Percentiles rank a stretch among this genome's conserved stretches.
These are phyloP conservation scores for Puccinia sorghi DNA, from an alignment of 1,284 basidiomycete genomes.

Conservation along the genomic window DNA sequence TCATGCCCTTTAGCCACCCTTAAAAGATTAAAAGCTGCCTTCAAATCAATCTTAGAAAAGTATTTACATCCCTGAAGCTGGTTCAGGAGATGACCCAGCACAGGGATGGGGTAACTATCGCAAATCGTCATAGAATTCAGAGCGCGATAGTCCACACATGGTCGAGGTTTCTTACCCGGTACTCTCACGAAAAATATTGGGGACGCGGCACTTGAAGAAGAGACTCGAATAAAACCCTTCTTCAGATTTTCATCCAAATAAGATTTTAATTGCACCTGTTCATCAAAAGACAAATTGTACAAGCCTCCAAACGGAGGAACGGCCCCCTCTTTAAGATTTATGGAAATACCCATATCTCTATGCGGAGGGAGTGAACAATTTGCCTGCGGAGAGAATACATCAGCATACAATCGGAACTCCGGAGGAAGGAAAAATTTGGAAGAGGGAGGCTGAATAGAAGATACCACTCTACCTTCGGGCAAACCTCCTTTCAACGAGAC, in stretches of 20 bases:
- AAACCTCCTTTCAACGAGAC: no score
- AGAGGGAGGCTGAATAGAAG: neutral
- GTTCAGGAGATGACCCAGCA: neutral
- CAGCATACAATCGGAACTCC: neutral
- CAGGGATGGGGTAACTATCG: constrained; percentile 28
- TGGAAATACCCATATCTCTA: neutral
- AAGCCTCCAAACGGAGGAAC: constrained; percentile 11
- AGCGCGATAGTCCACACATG: constrained; percentile 36
- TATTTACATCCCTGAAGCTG: constrained; percentile 14
- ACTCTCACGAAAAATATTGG: constrained; percentile 19
- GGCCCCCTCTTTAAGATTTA: constrained; percentile 16
- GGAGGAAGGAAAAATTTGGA: neutral
- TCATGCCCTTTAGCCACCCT: constrained; percentile 16
- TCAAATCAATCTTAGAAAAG: constrained; percentile 32
- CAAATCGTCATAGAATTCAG: constrained; percentile 45
- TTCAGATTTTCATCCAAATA: constrained; percentile 22
- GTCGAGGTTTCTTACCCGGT: constrained; percentile 14
- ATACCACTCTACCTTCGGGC: no score
- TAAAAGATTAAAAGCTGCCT: constrained; percentile 39
- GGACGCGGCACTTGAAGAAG: constrained; percentile 24
- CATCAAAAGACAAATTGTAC: constrained; percentile 17
- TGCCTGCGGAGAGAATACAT: neutral
- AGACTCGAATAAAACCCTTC: constrained; percentile 33
- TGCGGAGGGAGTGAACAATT: constrained; percentile 25
- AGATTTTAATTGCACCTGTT: neutral